These are phyloP conservation scores for Phoenix dactylifera DNA, from an alignment of 176 grass and related monocot species.

Conservation along the genomic window DNA sequence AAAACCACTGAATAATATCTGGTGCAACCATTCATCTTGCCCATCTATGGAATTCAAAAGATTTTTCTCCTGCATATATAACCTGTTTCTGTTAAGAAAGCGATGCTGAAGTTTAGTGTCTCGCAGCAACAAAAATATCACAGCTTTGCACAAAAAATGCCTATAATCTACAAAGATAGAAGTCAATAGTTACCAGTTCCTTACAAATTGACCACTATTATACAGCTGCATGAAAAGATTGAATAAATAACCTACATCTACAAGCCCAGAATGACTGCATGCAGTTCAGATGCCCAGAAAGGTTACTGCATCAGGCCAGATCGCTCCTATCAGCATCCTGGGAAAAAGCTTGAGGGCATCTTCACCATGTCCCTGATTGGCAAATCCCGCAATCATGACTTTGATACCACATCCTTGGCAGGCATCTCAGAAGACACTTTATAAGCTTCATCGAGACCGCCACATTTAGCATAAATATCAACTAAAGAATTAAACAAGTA, in stretches of 20 bases:
- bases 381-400: constrained; percentile 46
- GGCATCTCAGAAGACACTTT: constrained; percentile 24
- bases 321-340: constrained; percentile 24
- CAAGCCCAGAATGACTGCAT: constrained; percentile 46
- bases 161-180: too few relatives aligned
- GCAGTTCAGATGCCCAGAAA: constrained; percentile 50
- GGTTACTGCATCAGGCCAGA: constrained; percentile 35
- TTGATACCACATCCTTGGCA: constrained; percentile 53
- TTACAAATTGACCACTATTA: too few relatives aligned
- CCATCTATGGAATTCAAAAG: too few relatives aligned
- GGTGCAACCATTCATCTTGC: too few relatives aligned
- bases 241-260: constrained; percentile 15
- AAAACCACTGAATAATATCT: too few relatives aligned
- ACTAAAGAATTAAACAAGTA: constrained; percentile 40
- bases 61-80: too few relatives aligned
- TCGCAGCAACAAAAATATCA: too few relatives aligned
- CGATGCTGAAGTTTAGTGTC: too few relatives aligned
- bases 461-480: constrained; percentile 55
- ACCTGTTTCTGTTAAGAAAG: too few relatives aligned
- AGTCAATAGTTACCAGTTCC: too few relatives aligned
- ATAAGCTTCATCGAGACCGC: constrained; percentile 27
- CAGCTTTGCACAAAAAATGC: too few relatives aligned
- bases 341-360: constrained; percentile 36
- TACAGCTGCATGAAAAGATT: too few relatives aligned
- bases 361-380: constrained; percentile 39